Evolutionary conservation across 768 basidiomycete genomes (phyloP), one percentile per base, ranked within the genome.

Genomic region (Mycena alexandri): DNA sequence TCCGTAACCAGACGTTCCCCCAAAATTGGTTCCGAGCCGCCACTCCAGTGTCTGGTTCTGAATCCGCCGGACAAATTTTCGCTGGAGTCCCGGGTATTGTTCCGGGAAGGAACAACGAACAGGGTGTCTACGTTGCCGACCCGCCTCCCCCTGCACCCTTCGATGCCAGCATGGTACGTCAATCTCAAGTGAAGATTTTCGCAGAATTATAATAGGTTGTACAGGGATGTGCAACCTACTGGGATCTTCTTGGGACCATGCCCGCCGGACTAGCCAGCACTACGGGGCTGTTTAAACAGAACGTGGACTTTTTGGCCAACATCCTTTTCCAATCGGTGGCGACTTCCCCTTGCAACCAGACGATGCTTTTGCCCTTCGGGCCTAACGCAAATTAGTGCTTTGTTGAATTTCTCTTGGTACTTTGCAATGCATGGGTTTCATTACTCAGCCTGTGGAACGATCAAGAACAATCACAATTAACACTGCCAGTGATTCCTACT

Each of bases 1-100:
- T 69, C 33, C 56, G 63, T 7, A 65, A 69, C 51, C 63, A 69
- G 43, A 69, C 52, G 10, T 69, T 68, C 55, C 67, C 67, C 4
- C 24, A 58, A 36, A 63, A 63, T n/a, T 68, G 67, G 67, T 47
- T 43, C 56, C 61, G 62, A 13, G 34, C 67, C 2, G 50, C 54
- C 19, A 47, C 25, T 33, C 61, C 55, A 17, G 55, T 68, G n/a
- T 25, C 61, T 14, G 61, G 46, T 22, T 19, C 61, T 14, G 41
- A 22, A 21, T 36, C 34, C 13, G 60, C 51, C 38, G 62, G 46
- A n/a, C 38, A 38, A 60, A 46, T 56, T 38, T 33, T 9, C 33
- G 46, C 48, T 24, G 54, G 38, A n/a, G 48, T 63, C 11, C 24
- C 42, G 8, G 54, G 21, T 46, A 6, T 46, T 17, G 36, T 55